Conservation (phyloP, 2,329 filamentous ascomycete species). For the Neonectria punicea region DNA sequence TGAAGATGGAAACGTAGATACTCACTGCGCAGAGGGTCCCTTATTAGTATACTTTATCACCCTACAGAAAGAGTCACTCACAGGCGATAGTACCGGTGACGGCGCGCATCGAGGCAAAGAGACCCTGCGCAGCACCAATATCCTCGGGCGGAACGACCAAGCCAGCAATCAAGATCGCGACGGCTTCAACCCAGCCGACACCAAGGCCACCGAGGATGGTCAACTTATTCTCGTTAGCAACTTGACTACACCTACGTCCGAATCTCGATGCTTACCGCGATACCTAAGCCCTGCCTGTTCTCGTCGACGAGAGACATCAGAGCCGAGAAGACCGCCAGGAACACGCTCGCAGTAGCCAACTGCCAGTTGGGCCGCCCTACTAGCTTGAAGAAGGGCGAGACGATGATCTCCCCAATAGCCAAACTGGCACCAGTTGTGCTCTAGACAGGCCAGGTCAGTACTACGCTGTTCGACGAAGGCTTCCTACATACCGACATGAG, state of each 20-base stretch:
- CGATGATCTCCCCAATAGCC: neutral
- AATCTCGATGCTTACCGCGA: neutral
- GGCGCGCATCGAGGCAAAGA: neutral
- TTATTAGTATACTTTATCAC: neutral
- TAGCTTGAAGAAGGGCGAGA: neutral
- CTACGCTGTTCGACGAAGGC: too few species aligned
- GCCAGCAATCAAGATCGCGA: slow-evolving; percentile 4
- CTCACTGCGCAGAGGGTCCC: neutral
- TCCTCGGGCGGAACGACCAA: slow-evolving; percentile 5
- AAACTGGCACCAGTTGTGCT: neutral
- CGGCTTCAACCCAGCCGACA: slow-evolving; percentile 4
- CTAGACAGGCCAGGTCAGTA: neutral
- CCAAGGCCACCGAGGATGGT: neutral
- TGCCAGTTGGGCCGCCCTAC: neutral
- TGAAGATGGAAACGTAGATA: neutral
- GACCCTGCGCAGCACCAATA: neutral
- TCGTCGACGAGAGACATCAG: slow-evolving; percentile 1
- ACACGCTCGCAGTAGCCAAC: neutral
- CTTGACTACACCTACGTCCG: neutral
- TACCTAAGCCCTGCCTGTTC: neutral
- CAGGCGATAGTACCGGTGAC: neutral
- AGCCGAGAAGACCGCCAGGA: neutral
- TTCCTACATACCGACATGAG: neutral
- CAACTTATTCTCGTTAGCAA: neutral
- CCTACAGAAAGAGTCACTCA: neutral